Evolutionary conservation across 2,329 filamentous ascomycete genomes (phyloP), one percentile per base, ranked within the genome.

Genomic region (Scolecobasidium constrictum): DNA sequence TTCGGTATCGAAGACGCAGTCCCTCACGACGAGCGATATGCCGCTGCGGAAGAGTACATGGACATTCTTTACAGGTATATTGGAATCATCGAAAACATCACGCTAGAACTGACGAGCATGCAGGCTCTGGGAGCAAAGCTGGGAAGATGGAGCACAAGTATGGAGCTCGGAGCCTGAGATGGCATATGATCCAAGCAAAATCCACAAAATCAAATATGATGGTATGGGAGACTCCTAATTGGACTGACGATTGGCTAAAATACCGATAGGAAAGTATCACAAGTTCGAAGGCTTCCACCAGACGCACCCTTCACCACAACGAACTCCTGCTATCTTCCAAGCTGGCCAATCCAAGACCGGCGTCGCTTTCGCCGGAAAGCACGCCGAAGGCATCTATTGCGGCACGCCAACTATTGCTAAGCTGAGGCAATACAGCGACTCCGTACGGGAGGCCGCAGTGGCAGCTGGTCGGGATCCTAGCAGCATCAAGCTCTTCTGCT

Each of bases 21-120:
- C 22, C 69, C 76, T 44, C 77, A 80, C 48, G 77, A 81, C 33
- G 68, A 78, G 52, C 65, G 76, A 20, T 80, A 80, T 47, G 63
- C 60, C 0, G 72, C 77, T 49, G 77, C 76, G 0, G 75, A 80
- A 43, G 77, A 81, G 48, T 81, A 79, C 49, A 56, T 81, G 19
- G 57, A 67, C 1, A 70, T 81, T 0, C 56, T 80, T 3, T 81
- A 66, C 43, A 68, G 69, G 49, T 36, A 13, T 36, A 15, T 7
- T 36, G 58, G 73, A 1, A 68, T 69, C 64, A 69, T 19, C 67
- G 65, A 9, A 36, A 36, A 36, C 34, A 31, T n/a, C n/a, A n/a
- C n/a, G n/a, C n/a, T n/a, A n/a, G n/a, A n/a, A n/a, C n/a, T n/a
- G n/a, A n/a, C n/a, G n/a, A n/a, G n/a, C n/a, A 77, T 77, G 0